Evolutionary conservation across 768 basidiomycete genomes (phyloP).

Genomic region (Tricholoma hemisulphureum): DNA sequence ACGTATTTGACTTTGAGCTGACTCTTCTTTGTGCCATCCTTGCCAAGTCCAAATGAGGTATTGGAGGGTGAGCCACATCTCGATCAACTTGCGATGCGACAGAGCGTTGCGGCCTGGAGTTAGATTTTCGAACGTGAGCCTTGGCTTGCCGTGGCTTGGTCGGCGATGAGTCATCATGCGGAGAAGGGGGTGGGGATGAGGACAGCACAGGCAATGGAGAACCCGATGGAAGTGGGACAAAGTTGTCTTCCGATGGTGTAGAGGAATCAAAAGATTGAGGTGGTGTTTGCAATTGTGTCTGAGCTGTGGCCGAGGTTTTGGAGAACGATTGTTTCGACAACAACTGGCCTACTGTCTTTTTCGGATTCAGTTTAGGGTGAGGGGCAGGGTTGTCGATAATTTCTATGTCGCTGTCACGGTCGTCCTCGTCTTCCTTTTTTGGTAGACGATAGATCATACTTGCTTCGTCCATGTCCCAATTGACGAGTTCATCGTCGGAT

Average conservation of each 20-base stretch:
- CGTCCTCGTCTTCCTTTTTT: slow-evolving; percentile 16
- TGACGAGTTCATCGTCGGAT: slow-evolving; percentile 34
- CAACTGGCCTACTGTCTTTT: background rate
- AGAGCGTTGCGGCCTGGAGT: slow-evolving; percentile 1
- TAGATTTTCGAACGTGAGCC: slow-evolving; percentile 9
- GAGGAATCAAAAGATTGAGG: slow-evolving; percentile 34
- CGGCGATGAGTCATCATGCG: slow-evolving; percentile 15
- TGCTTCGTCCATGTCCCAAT: slow-evolving; percentile 43
- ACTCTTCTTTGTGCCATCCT: background rate
- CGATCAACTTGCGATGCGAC: slow-evolving; percentile 1
- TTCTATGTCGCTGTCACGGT: slow-evolving; percentile 37
- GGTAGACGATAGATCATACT: slow-evolving; percentile 33
- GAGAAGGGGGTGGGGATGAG: slow-evolving; percentile 16
- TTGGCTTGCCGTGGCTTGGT: slow-evolving; percentile 13
- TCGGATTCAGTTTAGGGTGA: background rate
- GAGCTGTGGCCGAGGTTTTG: background rate
- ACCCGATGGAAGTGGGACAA: slow-evolving; percentile 10
- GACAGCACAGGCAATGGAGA: slow-evolving; percentile 21
- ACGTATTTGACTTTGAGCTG: background rate
- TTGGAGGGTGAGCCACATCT: background rate
- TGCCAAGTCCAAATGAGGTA: slow-evolving; percentile 16
- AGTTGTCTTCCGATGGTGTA: slow-evolving; percentile 18
- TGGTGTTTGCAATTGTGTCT: slow-evolving; percentile 39
- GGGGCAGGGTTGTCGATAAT: slow-evolving; percentile 22
- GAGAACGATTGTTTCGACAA: background rate